Evolutionary conservation across 805 yeast genomes (phyloP).

Genomic region (Candida hungchunana): DNA sequence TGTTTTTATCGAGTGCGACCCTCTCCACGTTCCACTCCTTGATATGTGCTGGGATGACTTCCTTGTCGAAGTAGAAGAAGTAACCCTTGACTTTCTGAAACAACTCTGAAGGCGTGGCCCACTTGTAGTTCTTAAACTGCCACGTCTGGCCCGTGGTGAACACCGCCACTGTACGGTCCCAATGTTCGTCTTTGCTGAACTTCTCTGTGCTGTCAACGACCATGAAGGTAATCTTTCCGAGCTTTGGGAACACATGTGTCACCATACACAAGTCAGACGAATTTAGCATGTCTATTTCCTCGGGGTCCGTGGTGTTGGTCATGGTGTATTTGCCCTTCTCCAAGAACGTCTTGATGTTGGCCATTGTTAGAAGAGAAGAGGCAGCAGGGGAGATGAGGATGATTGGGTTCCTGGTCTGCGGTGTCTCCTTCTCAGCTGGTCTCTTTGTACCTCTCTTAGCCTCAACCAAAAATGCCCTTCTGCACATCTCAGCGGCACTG

Average conservation of each 20-base stretch:
- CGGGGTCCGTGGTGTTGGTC: slow-evolving; percentile 38
- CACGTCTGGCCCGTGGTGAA: slow-evolving; percentile 96
- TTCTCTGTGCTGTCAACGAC: slow-evolving; percentile 86
- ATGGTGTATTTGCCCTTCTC: slow-evolving; percentile 67
- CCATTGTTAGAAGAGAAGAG: slow-evolving; percentile 60
- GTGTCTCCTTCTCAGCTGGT: slow-evolving; percentile 23
- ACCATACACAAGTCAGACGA: slow-evolving; percentile 34
- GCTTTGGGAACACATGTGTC: slow-evolving; percentile 48
- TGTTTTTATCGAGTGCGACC: slow-evolving; percentile 72
- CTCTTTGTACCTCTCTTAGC: slow-evolving; percentile 11
- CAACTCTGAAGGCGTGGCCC: slow-evolving; percentile 72
- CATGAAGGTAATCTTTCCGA: slow-evolving; percentile 62
- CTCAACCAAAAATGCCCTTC: slow-evolving; percentile 9
- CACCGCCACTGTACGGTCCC: slow-evolving; percentile 96
- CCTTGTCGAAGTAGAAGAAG: slow-evolving; percentile 72
- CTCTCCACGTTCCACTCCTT: slow-evolving; percentile 86
- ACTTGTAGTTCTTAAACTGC: slow-evolving; percentile 89
- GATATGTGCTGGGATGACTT: slow-evolving; percentile 68
- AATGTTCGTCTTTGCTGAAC: slow-evolving; percentile 90
- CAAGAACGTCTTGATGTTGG: slow-evolving; percentile 63
- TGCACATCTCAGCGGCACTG: slow-evolving; percentile 44
- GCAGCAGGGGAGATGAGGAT: slow-evolving; percentile 78
- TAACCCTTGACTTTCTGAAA: slow-evolving; percentile 85
- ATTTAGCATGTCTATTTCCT: slow-evolving; percentile 29
- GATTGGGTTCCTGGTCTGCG: slow-evolving; percentile 53